Evolutionary conservation across 176 grass and related monocot species (phyloP).

Genomic region (Miscanthus lutarioriparius): DNA sequence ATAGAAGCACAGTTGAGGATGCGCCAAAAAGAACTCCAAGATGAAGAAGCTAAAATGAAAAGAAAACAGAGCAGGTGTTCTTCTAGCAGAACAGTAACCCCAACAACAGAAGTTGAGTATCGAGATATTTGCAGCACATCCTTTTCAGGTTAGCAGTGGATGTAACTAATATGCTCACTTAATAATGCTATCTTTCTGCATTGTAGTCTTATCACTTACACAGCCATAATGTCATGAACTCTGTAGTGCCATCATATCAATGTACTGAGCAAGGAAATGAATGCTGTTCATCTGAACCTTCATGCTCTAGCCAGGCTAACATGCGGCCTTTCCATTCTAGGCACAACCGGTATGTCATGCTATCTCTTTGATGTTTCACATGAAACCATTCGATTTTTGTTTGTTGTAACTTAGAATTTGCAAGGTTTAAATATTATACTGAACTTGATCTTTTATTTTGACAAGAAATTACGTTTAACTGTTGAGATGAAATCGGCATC

Average conservation of each 20-base stretch:
- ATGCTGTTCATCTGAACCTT: constrained; percentile 78
- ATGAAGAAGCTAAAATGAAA: constrained; percentile 96
- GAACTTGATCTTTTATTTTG: constrained; percentile 2
- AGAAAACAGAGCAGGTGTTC: constrained; percentile 70
- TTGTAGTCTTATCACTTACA: constrained; percentile 24
- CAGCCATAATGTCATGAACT: background rate
- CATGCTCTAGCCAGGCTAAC: constrained; percentile 68
- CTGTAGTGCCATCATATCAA: constrained; percentile 71
- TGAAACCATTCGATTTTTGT: background rate
- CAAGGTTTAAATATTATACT: background rate
- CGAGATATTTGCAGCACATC: constrained; percentile 83
- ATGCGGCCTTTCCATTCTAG: constrained; percentile 67
- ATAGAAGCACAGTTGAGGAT: constrained; percentile 99
- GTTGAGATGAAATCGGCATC: background rate
- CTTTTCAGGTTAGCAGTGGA: constrained; percentile 56
- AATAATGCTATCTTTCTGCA: constrained; percentile 27
- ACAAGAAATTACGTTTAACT: background rate
- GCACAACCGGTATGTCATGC: constrained; percentile 65
- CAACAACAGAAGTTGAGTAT: constrained; percentile 80
- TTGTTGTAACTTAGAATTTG: constrained; percentile 7
- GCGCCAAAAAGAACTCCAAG: constrained; percentile 90
- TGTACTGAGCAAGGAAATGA: constrained; percentile 65
- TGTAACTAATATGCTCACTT: constrained; percentile 14
- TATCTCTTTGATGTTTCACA: background rate
- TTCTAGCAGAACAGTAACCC: constrained; percentile 62